Evolutionary conservation across 2,329 filamentous ascomycete genomes (phyloP), one percentile per base, ranked within the genome.

Genomic region (Botryotinia convoluta): DNA sequence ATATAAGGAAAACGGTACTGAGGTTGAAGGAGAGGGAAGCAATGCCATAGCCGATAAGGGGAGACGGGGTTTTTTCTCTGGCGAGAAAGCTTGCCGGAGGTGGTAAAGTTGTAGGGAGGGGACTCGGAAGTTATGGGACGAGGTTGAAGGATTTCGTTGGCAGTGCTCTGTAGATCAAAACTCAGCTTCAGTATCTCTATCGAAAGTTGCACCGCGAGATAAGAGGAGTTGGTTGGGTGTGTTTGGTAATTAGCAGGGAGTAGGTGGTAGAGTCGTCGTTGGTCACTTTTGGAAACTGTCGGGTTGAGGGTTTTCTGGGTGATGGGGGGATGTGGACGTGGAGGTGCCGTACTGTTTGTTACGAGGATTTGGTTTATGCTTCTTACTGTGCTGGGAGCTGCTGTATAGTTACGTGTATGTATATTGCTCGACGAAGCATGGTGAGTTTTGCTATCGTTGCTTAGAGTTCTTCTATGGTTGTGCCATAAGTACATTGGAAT

Each of bases 321-420:
- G 16, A 44, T 45, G n/a, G 29, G 4, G 57, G 37, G 44, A 32
- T 54, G 64, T 51, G 45, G 45, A 3, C 18, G 26, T 42, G 37
- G 12, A 61, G 37, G 63, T 4, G 22, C 54, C 8, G 35, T 39
- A 29, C 45, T 93, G 76, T 89, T 88, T 54, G 83, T 83, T 64
- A 94, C 83, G 7, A 94, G 74, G 4, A 86, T 88, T 74, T 84
- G 84, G 68, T 84, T 85, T 6, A 82, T 81, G 70, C 79, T 76
- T 62, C 79, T 76, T 61, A 88, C 84, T 6, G 86, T 85, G 65
- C 83, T 84, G 14, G 84, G 81, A 4, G 81, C 79, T n/a, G 87
- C 82, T 79, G 92, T 85, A 79, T 94, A 94, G 42, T 84, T 80
- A 89, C 90, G 94, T 3, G 87, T 83, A 78, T 85, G 91, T 48